Evolutionary conservation across 2,329 filamentous ascomycete species (phyloP).

Genomic region (Blumeria hordei): DNA sequence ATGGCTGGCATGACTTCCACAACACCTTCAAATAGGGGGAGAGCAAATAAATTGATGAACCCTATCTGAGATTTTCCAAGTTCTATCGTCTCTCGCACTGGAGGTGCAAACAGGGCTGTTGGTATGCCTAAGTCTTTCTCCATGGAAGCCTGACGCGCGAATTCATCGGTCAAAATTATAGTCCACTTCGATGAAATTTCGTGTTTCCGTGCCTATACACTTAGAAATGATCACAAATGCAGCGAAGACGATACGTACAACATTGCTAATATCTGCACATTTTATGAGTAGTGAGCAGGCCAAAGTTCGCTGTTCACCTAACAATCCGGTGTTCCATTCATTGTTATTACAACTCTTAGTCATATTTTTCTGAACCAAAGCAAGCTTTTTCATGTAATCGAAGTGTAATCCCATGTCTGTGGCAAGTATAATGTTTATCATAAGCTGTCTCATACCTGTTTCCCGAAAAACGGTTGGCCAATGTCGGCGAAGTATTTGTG

Average conservation of each 20-base stretch:
- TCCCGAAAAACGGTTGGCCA: slow-evolving; percentile 72
- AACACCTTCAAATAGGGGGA: slow-evolving; percentile 74
- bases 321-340: slow-evolving; percentile 51
- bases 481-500: slow-evolving; percentile 76
- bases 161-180: slow-evolving; percentile 81
- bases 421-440: slow-evolving; percentile 93
- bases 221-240: slow-evolving; percentile 5
- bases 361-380: slow-evolving; percentile 57
- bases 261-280: slow-evolving; percentile 96
- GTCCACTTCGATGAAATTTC: slow-evolving; percentile 74
- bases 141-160: slow-evolving; percentile 79
- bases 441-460: slow-evolving; percentile 56
- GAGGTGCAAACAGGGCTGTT: slow-evolving; percentile 65
- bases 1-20: slow-evolving; percentile 68
- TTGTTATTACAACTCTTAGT: slow-evolving; percentile 40
- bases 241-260: slow-evolving; percentile 32
- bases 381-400: slow-evolving; percentile 79
- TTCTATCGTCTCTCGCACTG: slow-evolving; percentile 61
- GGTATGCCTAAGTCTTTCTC: slow-evolving; percentile 70
- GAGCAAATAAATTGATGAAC: slow-evolving; percentile 91
- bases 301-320: slow-evolving; percentile 55
- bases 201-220: slow-evolving; percentile 52
- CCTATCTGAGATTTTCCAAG: slow-evolving; percentile 72
- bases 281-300: slow-evolving; percentile 89
- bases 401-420: slow-evolving; percentile 97